Evolutionary conservation across 2,329 filamentous ascomycete species (phyloP).

Genomic region (Cytospora schulzeri): DNA sequence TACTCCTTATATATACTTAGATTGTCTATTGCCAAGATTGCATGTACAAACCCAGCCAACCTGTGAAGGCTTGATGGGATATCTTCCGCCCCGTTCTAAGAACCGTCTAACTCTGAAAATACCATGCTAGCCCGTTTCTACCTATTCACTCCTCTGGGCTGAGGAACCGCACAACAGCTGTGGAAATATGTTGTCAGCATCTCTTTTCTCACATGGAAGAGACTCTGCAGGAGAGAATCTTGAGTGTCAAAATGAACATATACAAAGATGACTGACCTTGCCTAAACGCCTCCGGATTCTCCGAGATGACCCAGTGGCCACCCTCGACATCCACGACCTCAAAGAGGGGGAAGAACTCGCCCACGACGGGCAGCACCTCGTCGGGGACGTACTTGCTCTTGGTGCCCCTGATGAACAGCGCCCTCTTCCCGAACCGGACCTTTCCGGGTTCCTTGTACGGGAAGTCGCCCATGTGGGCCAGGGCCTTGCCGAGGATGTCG

Average conservation of each 20-base stretch:
- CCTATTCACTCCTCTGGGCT: conserved; percentile 36
- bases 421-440: conserved; percentile 71
- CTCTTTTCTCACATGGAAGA: no score
- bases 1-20: conserved; percentile 1
- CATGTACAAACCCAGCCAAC: conserved; percentile 8
- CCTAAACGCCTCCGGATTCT: conserved; percentile 79
- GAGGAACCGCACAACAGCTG: conserved; percentile 41
- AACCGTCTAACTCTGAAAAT: neutral
- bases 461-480: conserved; percentile 84
- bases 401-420: conserved; percentile 79
- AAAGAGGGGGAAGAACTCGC: conserved; percentile 81
- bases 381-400: conserved; percentile 79
- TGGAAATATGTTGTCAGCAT: conserved; percentile 14
- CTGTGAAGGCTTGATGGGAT: conserved; percentile 10
- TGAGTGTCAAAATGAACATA: no score
- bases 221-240: no score
- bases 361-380: conserved; percentile 76
- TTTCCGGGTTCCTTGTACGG: conserved; percentile 76
- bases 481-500: conserved; percentile 63
- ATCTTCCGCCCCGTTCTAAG: conserved; percentile 3
- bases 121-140: neutral
- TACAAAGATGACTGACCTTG: conserved; percentile 55
- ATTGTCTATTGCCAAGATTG: neutral
- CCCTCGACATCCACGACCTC: conserved; percentile 72
- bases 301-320: conserved; percentile 89